Evolutionary conservation across 2,329 filamentous ascomycete species (phyloP).

Genomic region (Diaporthe velutina): DNA sequence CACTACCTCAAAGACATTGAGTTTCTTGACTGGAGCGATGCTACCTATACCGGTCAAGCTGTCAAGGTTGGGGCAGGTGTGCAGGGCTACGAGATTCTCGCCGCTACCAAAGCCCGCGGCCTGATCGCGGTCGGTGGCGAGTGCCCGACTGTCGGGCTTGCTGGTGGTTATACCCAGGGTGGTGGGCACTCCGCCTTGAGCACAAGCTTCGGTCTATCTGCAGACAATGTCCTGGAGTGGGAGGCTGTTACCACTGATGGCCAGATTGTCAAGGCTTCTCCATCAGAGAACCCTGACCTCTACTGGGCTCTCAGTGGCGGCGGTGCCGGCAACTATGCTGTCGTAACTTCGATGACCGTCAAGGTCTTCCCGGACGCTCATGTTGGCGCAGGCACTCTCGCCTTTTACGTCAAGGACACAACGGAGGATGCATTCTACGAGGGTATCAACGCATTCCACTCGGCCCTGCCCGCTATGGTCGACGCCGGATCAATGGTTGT

Average conservation of each 20-base stretch:
- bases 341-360: constrained; percentile 47
- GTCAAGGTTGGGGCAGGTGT: constrained; percentile 70
- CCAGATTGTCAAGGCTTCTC: constrained; percentile 54
- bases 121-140: constrained; percentile 46
- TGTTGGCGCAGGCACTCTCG: constrained; percentile 42
- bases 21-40: constrained; percentile 8
- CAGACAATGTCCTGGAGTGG: constrained; percentile 61
- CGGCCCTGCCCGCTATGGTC: constrained; percentile 43
- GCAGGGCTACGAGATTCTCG: constrained; percentile 64
- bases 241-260: constrained; percentile 62
- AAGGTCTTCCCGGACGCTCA: constrained; percentile 40
- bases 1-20: constrained; percentile 39
- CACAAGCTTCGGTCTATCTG: constrained; percentile 61
- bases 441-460: constrained; percentile 43
- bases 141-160: constrained; percentile 60
- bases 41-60: constrained; percentile 58
- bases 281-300: constrained; percentile 57
- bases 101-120: constrained; percentile 58
- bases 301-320: constrained; percentile 65
- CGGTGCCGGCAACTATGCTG: constrained; percentile 53
- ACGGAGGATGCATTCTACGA: constrained; percentile 42
- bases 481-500: constrained; percentile 44
- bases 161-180: constrained; percentile 61
- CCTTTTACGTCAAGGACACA: constrained; percentile 39
- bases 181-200: constrained; percentile 67